Evolutionary conservation across 1,284 basidiomycete species (phyloP).

Genomic region (Paramarasmius palmivorus): DNA sequence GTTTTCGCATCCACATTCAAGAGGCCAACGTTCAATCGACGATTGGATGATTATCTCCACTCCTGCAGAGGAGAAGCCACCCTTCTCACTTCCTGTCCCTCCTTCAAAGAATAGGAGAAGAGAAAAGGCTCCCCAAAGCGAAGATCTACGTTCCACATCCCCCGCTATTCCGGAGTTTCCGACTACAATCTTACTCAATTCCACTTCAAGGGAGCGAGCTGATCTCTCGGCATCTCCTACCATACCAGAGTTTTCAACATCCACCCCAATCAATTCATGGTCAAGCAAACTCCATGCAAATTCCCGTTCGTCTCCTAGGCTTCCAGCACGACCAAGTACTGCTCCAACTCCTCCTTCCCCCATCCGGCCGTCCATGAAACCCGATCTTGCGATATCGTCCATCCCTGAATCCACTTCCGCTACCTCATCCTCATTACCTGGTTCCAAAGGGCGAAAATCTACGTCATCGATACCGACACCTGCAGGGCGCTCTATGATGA

Average conservation of each 20-base stretch:
- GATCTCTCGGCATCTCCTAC: not conserved
- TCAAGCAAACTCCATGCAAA: not conserved
- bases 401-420: not conserved
- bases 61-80: slow-evolving; percentile 28
- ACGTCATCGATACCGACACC: slow-evolving; percentile 1
- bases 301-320: not conserved
- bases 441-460: not conserved
- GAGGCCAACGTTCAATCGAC: slow-evolving; percentile 10
- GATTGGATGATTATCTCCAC: slow-evolving; percentile 33
- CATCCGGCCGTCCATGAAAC: not conserved
- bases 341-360: not conserved
- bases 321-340: not conserved
- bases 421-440: too few species aligned
- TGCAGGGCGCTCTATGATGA: slow-evolving; percentile 25
- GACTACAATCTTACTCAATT: not conserved
- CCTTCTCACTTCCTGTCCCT: slow-evolving; percentile 34
- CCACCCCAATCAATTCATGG: not conserved
- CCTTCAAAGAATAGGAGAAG: slow-evolving; percentile 13
- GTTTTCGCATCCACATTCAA: not conserved
- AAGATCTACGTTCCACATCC: not conserved
- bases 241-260: not conserved
- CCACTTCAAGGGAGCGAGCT: not conserved
- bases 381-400: not conserved
- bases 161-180: not conserved
- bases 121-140: slow-evolving; percentile 10